Conservation (phyloP, 2,329 filamentous ascomycete species). For the Arthrocladium fulminans region DNA sequence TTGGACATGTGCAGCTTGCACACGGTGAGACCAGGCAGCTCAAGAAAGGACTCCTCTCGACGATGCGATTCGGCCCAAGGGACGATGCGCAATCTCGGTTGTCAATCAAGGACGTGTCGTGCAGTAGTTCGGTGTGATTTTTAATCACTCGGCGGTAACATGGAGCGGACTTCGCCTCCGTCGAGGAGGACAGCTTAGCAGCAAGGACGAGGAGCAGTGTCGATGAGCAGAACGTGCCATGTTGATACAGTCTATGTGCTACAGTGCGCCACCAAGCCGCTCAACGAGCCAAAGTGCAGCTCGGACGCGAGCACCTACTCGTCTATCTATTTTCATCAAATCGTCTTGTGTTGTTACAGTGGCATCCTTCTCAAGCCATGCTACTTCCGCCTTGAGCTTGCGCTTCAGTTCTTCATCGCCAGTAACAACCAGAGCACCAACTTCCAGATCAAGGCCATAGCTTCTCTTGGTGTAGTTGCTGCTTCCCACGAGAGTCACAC, state of each 20-base stretch:
- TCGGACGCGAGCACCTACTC: conserved; percentile 75
- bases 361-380: conserved; percentile 69
- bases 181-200: no score
- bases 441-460: conserved; percentile 86
- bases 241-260: conserved; percentile 2
- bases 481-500: conserved; percentile 76
- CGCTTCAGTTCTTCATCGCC: conserved; percentile 61
- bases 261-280: conserved; percentile 79
- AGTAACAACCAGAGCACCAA: conserved; percentile 78
- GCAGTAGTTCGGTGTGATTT: no score
- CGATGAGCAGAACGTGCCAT: background rate
- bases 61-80: background rate
- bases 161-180: no score
- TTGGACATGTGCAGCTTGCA: background rate
- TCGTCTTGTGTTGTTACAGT: conserved; percentile 62
- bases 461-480: conserved; percentile 94
- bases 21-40: background rate
- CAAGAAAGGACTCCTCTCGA: background rate
- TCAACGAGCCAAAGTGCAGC: conserved; percentile 91
- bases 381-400: conserved; percentile 68
- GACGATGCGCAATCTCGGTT: background rate
- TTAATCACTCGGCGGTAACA: no score
- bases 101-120: background rate
- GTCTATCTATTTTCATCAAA: conserved; percentile 69
- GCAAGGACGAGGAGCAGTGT: no score